Evolutionary conservation across 768 basidiomycete genomes (phyloP), one percentile per base, ranked within the genome.

Genomic region (Lactarius hengduanensis): DNA sequence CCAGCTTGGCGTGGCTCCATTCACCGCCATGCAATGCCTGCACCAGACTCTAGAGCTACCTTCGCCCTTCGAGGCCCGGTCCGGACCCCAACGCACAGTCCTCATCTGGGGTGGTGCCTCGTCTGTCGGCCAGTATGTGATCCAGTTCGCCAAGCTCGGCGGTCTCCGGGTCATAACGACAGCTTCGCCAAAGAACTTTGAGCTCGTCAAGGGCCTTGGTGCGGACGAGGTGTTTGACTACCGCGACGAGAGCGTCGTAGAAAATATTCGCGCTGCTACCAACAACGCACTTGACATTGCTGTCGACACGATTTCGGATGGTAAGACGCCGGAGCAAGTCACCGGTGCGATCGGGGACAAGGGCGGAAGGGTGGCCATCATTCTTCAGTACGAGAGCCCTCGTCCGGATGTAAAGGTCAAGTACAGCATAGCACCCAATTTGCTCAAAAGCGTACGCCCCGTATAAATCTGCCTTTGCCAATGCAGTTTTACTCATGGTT

Each of bases 171-270:
- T 80, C 45, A 64, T 77, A n/a, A 74, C 77, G 5, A 78, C 78
- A 2, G 75, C 79, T 2, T 79, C 77, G 10, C 72, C 76, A 6
- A 68, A 69, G 55, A 80, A 80, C 64, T 73, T 73, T 26, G 74
- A 69, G 0, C 71, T 76, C n/a, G 62, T 81, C 47, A 75, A 73
- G 54, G 63, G 72, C 1, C 69, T 76, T 5, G 81, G 81, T 3
- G 81, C 79, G 0, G 73, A 76, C 28, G 74, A 71, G 9, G 73
- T 75, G 4, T 74, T 79, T 53, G 76, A 78, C 63, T 73, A 76
- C 57, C 58, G 66, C 41, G 75, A 74, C 26, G 70, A 73, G 30
- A 66, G 69, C 22, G 71, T 71, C 15, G 69, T 74, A 20, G 47
- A 56, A 43, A 73, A 75, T 38, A 74, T 77, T 68, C 69, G 73